A percentile compares a stretch with the other conserved stretches of the same genome.
phyloP scores from a whole-genome alignment of 2,329 filamentous ascomycete species.

The Ophiostoma ips region DNA sequence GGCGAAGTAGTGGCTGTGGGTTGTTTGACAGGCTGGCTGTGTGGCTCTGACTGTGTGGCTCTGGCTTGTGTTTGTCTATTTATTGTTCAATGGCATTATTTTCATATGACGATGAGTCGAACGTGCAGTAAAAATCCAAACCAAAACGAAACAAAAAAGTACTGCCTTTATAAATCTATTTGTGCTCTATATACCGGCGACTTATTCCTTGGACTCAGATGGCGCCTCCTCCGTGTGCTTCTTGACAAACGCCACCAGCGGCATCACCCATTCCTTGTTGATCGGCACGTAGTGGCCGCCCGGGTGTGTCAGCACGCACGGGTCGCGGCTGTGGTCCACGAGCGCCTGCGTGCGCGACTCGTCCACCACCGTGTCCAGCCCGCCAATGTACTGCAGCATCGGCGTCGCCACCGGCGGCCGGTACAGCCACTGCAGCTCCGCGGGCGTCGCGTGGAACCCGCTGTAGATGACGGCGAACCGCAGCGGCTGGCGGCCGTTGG shows the following conservation, averaged over 20 bases:
- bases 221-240: conserved; percentile 12
- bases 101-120: no score
- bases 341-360: conserved; percentile 56
- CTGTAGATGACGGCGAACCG: conserved; percentile 67
- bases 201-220: neutral
- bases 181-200: no score
- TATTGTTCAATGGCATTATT: no score
- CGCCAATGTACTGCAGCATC: conserved; percentile 68
- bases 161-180: no score
- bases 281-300: conserved; percentile 85
- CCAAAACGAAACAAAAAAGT: no score
- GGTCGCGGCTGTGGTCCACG: conserved; percentile 47
- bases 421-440: conserved; percentile 54
- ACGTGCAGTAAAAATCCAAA: no score
- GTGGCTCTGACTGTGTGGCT: no score
- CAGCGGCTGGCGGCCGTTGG: conserved; percentile 32
- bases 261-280: conserved; percentile 66
- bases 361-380: conserved; percentile 76
- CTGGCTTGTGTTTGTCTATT: neutral
- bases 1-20: conserved; percentile 24
- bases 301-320: conserved; percentile 53
- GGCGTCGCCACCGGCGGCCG: conserved; percentile 64
- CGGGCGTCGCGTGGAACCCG: conserved; percentile 55
- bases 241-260: conserved; percentile 35
- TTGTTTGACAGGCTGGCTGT: no score